Evolutionary conservation across 1,284 basidiomycete species (phyloP), one percentile per base, ranked within the genome.

Genomic region (Leccinum subfulvum): DNA sequence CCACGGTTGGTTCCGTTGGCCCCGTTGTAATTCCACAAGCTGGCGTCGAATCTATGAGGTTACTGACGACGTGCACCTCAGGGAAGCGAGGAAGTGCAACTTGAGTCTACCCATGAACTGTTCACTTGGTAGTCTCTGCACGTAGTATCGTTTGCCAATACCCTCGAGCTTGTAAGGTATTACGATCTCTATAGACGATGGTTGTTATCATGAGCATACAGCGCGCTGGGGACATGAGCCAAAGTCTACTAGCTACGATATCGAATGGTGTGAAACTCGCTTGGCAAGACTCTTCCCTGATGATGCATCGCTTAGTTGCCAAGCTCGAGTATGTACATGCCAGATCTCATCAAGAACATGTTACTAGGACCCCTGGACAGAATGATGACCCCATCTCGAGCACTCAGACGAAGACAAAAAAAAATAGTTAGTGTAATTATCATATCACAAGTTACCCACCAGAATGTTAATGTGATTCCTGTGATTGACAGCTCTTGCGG

Each of bases 21-120:
- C 33, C 33, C 49, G 49, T 44, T 21, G 16, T 56, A 60, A 58
- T 49, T 37, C 51, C 61, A 66, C 18, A 18, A 18, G 5, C 9
- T 18, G 18, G 44, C 18, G 18, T 47, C 18, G 44, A 47, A 47
- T 47, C 44, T 47, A 44, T 44, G n/a, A 44, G 41, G 2, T 5
- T 30, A 41, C n/a, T 33, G 33, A 37, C 28, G 41, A 55, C 26
- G 35, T n/a, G 4, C 6, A 6, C 11, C 13, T 49, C 60, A 21
- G 30, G 23, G n/a, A 64, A 44, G 49, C 18, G 23, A 51, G 13
- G 28, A n/a, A 21, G 5, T 47, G 18, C 18, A n/a, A 44, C 28
- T 28, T 28, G 28, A 18, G 1, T 18, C 44, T 18, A 6, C 44
- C 28, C 11, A 51, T 5, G 26, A 21, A 23, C 3, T 41, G 41